Base-by-base conservation (phyloP, 495 filamentous ascomycete species). In the Pseudotulostoma volvatum region DNA sequence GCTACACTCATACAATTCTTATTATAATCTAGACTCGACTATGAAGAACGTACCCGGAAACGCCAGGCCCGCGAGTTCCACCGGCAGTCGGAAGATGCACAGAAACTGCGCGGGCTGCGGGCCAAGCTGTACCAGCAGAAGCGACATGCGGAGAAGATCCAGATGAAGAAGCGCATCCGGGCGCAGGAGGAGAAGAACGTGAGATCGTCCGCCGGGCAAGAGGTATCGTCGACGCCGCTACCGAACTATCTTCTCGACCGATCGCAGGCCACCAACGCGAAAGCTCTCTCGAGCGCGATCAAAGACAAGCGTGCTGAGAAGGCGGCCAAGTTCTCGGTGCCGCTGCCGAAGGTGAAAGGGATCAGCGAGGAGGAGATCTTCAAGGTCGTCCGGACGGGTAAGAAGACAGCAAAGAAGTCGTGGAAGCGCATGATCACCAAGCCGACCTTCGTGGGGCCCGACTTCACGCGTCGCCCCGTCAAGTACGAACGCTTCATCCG, bases 321-420 rank as follows among this genome's bases (percentile, higher is more conserved):
- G 71, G 84, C 85, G 15, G 90, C 90, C n/a, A 84, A 92, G 57
- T 99, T 93, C 54, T 73, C 71, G 30, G 90, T 99, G 34, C 90
- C 92, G 9, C 57, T 99, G 52, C 90, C 90, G 11, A 95, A 93
- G 64, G 88, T 95, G 19, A 68, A 77, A 51, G 92, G 92, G 43
- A 94, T 94, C 49, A 74, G 74, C 45, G 86, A 96, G 67, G 87
- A 93, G 68, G 92, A 99, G 66, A 88, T 94, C 77, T 96, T 99
- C 68, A 86, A 85, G 66, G 86, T 94, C 31, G 76, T 99, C 52
- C 90, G 88, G 64, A 99, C 92, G 41, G 90, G 88, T 46, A 84
- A 79, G 69, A 80, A 80, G 63, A 79, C 74, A 13, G 64, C 71
- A 41, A 74, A 79, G 67, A 80, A 80, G 49, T 74, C 73, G 33